Evolutionary conservation across 331 rosid genomes (phyloP).

Genomic region (Arachis monticola): DNA sequence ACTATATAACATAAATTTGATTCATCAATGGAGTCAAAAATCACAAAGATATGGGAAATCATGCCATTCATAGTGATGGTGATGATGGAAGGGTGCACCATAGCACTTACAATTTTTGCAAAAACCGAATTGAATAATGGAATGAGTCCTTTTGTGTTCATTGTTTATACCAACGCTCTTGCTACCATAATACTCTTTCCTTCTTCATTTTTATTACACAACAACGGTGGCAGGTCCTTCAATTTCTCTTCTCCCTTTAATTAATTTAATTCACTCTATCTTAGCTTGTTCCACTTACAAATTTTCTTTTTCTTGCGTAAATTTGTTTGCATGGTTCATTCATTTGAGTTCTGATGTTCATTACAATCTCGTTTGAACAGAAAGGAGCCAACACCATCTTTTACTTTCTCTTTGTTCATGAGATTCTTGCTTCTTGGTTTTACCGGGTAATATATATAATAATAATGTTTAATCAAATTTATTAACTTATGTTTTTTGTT

Average conservation of each 20-base stretch:
- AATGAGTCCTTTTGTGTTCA: constrained; percentile 65
- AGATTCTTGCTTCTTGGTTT: constrained; percentile 69
- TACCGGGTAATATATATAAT: constrained; percentile 54
- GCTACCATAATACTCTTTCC: constrained; percentile 62
- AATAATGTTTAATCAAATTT: no score
- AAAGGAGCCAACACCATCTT: constrained; percentile 50
- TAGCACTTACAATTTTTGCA: constrained; percentile 47
- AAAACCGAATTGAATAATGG: constrained; percentile 48
- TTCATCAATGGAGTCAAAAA: constrained; percentile 37
- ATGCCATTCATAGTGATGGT: constrained; percentile 48
- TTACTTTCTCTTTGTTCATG: constrained; percentile 57
- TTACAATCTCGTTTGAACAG: constrained; percentile 38
- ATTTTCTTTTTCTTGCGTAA: not conserved
- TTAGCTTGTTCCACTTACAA: not conserved
- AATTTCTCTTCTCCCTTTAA: not conserved
- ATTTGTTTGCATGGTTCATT: constrained; percentile 32
- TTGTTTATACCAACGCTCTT: constrained; percentile 62
- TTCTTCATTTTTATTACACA: constrained; percentile 54
- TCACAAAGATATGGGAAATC: constrained; percentile 33
- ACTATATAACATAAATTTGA: not conserved
- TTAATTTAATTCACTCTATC: no score
- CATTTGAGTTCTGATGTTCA: constrained; percentile 13
- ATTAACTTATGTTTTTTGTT: no score
- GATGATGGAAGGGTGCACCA: constrained; percentile 56
- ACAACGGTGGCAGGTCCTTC: constrained; percentile 45